Conservation (phyloP, 2,329 filamentous ascomycete species). For the Diaporthe eres region DNA sequence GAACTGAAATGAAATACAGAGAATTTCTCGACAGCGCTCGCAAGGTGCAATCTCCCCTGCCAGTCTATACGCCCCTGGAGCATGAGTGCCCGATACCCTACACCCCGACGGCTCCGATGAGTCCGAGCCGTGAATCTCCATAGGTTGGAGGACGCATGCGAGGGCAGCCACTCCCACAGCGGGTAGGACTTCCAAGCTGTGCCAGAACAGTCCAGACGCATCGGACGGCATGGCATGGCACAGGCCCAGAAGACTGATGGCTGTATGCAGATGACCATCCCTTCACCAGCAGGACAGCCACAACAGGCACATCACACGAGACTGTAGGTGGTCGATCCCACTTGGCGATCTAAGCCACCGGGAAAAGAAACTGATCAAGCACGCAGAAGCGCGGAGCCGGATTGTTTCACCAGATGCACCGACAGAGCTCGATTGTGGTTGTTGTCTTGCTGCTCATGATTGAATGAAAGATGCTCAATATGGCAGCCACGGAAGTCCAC, state of each 20-base stretch:
- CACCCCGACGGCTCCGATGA: slow-evolving; percentile 26
- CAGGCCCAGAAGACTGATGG: slow-evolving; percentile 19
- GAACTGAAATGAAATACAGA: slow-evolving; percentile 25
- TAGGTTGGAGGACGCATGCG: background rate
- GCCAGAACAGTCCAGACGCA: background rate
- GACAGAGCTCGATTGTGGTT: background rate
- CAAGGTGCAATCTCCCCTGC: slow-evolving; percentile 34
- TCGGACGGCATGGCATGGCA: background rate
- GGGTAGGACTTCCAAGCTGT: background rate
- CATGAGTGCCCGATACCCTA: slow-evolving; percentile 1
- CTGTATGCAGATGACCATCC: slow-evolving; percentile 29
- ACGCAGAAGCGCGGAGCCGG: background rate
- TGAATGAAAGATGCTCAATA: background rate
- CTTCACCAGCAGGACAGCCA: background rate
- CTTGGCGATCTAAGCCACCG: slow-evolving; percentile 28
- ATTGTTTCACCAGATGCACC: background rate
- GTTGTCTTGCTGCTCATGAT: background rate
- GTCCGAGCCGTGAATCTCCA: background rate
- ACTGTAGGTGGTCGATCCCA: slow-evolving; percentile 24
- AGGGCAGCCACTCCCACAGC: slow-evolving; percentile 6
- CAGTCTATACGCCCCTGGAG: slow-evolving; percentile 20
- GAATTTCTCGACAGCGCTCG: background rate
- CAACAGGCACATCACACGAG: background rate
- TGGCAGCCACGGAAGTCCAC: background rate
- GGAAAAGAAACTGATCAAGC: slow-evolving; percentile 17